A percentile compares a stretch with the other conserved stretches of the same genome.
Conservation (phyloP, 768 basidiomycete species). For the Leccinum olivaceopallidum region DNA sequence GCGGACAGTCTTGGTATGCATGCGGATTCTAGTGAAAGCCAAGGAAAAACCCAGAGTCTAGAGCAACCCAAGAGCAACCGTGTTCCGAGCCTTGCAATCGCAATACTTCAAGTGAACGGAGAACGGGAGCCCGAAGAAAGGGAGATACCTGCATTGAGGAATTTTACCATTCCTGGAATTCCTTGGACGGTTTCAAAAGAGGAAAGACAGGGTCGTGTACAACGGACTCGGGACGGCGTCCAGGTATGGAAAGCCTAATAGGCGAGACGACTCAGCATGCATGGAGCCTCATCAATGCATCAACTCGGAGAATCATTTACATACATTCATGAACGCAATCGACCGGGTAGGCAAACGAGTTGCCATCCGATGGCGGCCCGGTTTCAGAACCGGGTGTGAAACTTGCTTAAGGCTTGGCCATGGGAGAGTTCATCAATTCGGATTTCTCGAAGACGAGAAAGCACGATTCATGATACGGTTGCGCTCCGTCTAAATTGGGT, state of each 20-base stretch:
- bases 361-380: background rate
- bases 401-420: too few relatives aligned
- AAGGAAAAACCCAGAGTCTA: constrained; percentile 12
- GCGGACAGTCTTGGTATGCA: constrained; percentile 7
- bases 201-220: constrained; percentile 4
- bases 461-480: too few relatives aligned
- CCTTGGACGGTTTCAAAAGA: constrained; percentile 1
- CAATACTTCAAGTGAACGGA: constrained; percentile 6
- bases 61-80: background rate
- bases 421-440: too few relatives aligned
- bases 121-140: background rate
- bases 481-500: too few relatives aligned
- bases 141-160: background rate
- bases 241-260: constrained; percentile 1
- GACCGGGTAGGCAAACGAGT: background rate
- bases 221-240: background rate
- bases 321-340: background rate
- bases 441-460: too few relatives aligned
- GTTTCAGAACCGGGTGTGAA: too few relatives aligned
- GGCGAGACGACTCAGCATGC: background rate
- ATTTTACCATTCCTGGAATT: background rate
- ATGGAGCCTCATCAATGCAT: background rate
- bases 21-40: constrained; percentile 3
- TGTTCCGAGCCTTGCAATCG: constrained; percentile 2
- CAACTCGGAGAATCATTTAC: background rate